A percentile compares a stretch with the other conserved stretches of the same genome.
Conservation (phyloP, 164 flowering plant species). For the Magnolia changhungtana region DNA sequence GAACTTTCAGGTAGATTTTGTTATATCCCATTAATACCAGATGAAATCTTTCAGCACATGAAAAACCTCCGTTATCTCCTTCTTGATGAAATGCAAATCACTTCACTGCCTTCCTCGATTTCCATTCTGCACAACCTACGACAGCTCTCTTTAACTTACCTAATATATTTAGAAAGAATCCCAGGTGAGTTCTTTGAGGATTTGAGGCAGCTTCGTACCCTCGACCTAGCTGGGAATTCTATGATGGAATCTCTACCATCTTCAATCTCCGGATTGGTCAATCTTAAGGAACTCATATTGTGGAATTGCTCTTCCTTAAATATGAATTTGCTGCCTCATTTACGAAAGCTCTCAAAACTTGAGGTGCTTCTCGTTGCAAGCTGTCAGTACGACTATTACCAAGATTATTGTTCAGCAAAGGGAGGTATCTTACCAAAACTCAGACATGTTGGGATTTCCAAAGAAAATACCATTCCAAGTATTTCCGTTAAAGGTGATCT, state of each 20-base stretch:
- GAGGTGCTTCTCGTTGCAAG: background rate
- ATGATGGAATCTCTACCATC: too few species aligned
- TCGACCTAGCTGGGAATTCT: background rate
- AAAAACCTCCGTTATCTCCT: background rate
- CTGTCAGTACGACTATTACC: background rate
- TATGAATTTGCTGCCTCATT: background rate
- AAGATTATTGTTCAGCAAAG: background rate
- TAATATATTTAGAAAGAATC: background rate
- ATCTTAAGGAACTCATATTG: too few species aligned
- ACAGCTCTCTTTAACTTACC: background rate
- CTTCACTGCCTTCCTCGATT: background rate
- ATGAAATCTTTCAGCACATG: background rate
- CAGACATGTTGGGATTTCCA: background rate
- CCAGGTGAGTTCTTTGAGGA: background rate
- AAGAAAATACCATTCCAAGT: too few species aligned
- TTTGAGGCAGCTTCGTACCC: background rate
- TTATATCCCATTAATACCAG: background rate
- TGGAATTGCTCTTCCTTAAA: background rate
- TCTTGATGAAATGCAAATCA: background rate
- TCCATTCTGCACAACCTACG: background rate
- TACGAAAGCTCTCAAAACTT: background rate
- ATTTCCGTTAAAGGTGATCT: background rate
- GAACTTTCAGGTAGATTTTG: background rate
- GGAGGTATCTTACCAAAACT: background rate
- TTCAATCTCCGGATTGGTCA: too few species aligned